Percentiles rank a stretch among this genome's conserved stretches.
phyloP scores from a whole-genome alignment of 2,329 filamentous ascomycete genomes.

The Colletotrichum simmondsii region DNA sequence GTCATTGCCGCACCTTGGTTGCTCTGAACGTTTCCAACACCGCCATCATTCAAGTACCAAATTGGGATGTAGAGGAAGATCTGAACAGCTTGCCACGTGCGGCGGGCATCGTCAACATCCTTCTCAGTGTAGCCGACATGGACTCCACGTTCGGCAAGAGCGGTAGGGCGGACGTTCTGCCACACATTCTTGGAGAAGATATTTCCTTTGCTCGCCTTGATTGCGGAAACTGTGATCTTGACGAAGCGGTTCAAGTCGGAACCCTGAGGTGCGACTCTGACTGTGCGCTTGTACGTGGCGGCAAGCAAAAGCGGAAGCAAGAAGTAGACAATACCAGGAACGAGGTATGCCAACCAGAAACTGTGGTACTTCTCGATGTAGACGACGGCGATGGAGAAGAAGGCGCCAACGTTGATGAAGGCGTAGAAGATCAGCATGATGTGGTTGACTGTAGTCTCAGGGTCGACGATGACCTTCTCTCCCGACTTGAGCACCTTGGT shows the following conservation, averaged over 20 bases:
- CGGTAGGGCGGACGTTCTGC: conserved; percentile 68
- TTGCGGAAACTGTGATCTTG: conserved; percentile 63
- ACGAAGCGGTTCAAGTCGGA: conserved; percentile 72
- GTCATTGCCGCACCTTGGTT: conserved; percentile 55
- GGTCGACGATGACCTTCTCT: conserved; percentile 76
- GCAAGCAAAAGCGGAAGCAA: conserved; percentile 68
- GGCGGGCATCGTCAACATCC: conserved; percentile 73
- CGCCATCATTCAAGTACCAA: conserved; percentile 52
- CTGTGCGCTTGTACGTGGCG: conserved; percentile 66
- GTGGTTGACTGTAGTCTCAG: conserved; percentile 70
- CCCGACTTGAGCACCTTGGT: conserved; percentile 65
- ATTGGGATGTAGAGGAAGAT: conserved; percentile 55
- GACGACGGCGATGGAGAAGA: conserved; percentile 62
- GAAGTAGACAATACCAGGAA: conserved; percentile 64
- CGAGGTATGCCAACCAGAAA: conserved; percentile 60
- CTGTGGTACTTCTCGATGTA: conserved; percentile 64
- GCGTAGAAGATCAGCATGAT: conserved; percentile 75
- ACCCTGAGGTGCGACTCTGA: conserved; percentile 69
- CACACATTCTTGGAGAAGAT: conserved; percentile 67
- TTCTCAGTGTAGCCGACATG: conserved; percentile 71
- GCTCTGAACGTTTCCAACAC: conserved; percentile 47
- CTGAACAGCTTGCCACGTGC: conserved; percentile 55
- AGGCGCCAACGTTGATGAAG: conserved; percentile 65
- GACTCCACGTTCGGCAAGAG: conserved; percentile 53
- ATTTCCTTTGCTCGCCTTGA: conserved; percentile 63